Percentiles rank a stretch among this genome's conserved stretches.
Conservation (phyloP, 176 grass and related monocot species). For the Aegilops umbellulata region DNA sequence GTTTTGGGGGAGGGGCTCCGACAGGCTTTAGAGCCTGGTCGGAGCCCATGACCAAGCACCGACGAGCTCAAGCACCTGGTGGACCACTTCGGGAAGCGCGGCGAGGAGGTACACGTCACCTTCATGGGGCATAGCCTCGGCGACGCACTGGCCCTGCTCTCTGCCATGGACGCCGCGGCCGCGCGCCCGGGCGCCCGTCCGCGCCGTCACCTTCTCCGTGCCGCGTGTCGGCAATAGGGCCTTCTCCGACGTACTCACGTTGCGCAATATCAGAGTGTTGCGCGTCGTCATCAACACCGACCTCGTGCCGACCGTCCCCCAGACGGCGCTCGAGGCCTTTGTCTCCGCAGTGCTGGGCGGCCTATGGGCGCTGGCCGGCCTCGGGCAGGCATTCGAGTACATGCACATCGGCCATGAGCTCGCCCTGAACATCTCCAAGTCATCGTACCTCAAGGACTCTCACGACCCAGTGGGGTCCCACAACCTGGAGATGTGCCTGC, state of each 20-base stretch:
- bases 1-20: too few relatives aligned
- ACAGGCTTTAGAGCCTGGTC: too few relatives aligned
- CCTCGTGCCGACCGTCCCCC: conserved; percentile 42
- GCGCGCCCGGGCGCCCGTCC: neutral
- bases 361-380: conserved; percentile 37
- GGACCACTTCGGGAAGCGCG: neutral
- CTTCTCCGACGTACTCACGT: conserved; percentile 28
- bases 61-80: conserved; percentile 36
- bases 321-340: neutral
- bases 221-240: conserved; percentile 61
- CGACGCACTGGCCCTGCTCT: conserved; percentile 53
- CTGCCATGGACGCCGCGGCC: conserved; percentile 49
- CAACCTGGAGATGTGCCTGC: conserved; percentile 34
- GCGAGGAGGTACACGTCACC: conserved; percentile 33
- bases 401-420: conserved; percentile 30
- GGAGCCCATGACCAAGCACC: conserved; percentile 46
- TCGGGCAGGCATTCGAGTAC: neutral
- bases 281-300: conserved; percentile 40
- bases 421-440: conserved; percentile 14
- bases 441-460: conserved; percentile 22
- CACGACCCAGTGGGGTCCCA: conserved; percentile 15
- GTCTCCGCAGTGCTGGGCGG: conserved; percentile 37
- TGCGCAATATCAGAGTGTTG: conserved; percentile 25
- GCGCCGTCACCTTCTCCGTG: conserved; percentile 52
- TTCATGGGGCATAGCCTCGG: conserved; percentile 68